phyloP scores from a whole-genome alignment of 148 eudicot species.

The Rhododendron kiyosumense region DNA sequence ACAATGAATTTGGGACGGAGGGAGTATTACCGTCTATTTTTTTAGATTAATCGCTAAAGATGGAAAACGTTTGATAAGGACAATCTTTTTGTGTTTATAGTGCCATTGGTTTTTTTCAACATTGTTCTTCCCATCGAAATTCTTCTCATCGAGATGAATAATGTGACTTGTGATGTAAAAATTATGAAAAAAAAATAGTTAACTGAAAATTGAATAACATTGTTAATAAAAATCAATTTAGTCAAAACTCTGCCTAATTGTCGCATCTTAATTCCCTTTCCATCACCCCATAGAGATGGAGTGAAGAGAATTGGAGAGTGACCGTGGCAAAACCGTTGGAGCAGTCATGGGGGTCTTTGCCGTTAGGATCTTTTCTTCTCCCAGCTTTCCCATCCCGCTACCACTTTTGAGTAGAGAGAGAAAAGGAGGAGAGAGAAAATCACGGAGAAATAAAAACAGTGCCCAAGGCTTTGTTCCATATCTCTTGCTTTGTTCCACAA shows the following conservation, averaged over 20 bases:
- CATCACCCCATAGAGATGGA: not conserved
- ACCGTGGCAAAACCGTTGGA: not conserved
- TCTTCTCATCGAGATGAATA: not conserved
- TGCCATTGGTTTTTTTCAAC: too few species aligned
- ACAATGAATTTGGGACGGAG: too few species aligned
- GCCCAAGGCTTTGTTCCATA: not conserved
- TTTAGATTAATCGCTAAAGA: not conserved
- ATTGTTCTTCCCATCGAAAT: too few species aligned
- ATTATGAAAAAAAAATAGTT: too few species aligned
- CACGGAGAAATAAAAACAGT: not conserved
- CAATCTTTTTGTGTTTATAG: not conserved
- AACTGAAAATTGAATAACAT: not conserved
- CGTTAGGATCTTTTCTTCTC: constrained; percentile 5
- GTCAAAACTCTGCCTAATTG: too few species aligned
- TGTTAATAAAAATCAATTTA: too few species aligned
- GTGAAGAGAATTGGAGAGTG: not conserved
- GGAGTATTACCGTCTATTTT: too few species aligned
- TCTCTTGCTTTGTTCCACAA: constrained; percentile 8
- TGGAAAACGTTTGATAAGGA: not conserved
- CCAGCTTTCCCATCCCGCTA: not conserved
- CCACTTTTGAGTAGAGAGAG: not conserved
- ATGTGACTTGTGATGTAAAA: not conserved
- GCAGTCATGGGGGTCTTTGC: constrained; percentile 1
- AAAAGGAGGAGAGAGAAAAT: not conserved
- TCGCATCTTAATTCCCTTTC: too few species aligned